These are phyloP conservation scores for Boletus subparvulus DNA, from an alignment of 768 basidiomycete genomes.

Conservation along the genomic window DNA sequence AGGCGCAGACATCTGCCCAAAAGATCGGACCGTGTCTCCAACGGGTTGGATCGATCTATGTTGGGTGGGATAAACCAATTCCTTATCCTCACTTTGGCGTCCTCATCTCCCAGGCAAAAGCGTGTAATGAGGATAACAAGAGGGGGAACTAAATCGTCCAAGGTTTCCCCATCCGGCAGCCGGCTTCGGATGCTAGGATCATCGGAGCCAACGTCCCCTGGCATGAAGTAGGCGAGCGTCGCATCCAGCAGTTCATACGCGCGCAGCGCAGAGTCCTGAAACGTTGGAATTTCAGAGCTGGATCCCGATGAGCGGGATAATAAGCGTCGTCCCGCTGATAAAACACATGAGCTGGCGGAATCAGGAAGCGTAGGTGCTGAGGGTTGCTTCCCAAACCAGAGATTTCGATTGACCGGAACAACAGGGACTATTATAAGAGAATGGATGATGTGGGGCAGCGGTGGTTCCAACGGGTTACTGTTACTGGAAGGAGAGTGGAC, in stretches of 20 bases:
- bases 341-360: constrained; percentile 35
- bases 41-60: constrained; percentile 73
- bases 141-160: constrained; percentile 81
- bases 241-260: constrained; percentile 68
- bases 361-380: constrained; percentile 36
- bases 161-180: constrained; percentile 42
- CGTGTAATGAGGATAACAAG: constrained; percentile 73
- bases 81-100: constrained; percentile 53
- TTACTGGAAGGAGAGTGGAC: constrained; percentile 57
- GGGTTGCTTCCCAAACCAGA: constrained; percentile 60
- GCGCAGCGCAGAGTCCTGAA: constrained; percentile 55
- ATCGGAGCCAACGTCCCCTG: constrained; percentile 62
- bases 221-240: constrained; percentile 61
- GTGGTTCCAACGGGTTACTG: constrained; percentile 63
- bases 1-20: constrained; percentile 81
- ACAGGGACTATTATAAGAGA: constrained; percentile 78
- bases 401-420: constrained; percentile 47
- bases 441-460: constrained; percentile 82
- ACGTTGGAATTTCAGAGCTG: constrained; percentile 27
- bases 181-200: constrained; percentile 56
- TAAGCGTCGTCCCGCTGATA: constrained; percentile 32
- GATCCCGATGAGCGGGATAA: constrained; percentile 49
- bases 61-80: constrained; percentile 73
- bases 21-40: constrained; percentile 72
- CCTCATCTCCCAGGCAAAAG: constrained; percentile 64